Evolutionary conservation across 2,329 filamentous ascomycete species (phyloP), one percentile per base, ranked within the genome.

Genomic region (Boeremia lycopersici): DNA sequence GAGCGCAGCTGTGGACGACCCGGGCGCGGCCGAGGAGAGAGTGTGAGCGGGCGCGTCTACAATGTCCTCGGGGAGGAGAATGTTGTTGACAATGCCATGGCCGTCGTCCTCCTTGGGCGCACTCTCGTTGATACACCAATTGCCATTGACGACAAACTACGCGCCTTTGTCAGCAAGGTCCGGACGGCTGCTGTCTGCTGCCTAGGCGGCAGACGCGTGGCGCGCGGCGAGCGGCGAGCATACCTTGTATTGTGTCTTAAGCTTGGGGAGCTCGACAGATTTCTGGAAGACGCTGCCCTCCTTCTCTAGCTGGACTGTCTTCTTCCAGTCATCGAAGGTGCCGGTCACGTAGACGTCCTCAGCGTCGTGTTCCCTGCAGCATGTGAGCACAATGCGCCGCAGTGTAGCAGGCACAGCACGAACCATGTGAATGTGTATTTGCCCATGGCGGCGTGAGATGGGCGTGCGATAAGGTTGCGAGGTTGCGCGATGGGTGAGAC

Each of bases 161-260:
- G 34, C 47, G 17, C 6, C 13, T 39, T 30, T 30, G 59, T 69
- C 48, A 69, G 63, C 59, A 62, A 46, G 53, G 57, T 55, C 49
- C 48, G 42, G 26, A 15, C 31, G 15, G 53, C 43, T 40, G 39
- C 45, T 43, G 51, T 48, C 28, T 25, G 41, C 40, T 46, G 43
- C 23, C 39, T 41, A 48, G 42, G 50, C 47, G 48, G 33, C 44
- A 53, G 51, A 46, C 36, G 46, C 40, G 25, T 30, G 40, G 39
- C 51, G 40, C 51, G 34, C 33, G 19, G 41, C 17, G 43, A 10
- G 25, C 39, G 39, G 9, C 31, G 15, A 35, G 62, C 84, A 62
- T 81, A 96, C 93, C 91, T 99, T 99, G 86, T 97, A 99, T 72
- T 88, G 87, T 65, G 96, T 88, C 79, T 95, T 96, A 61, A 43